Evolutionary conservation across 2,329 filamentous ascomycete species (phyloP), one percentile per base, ranked within the genome.

Genomic region (Lojkania enalia): DNA sequence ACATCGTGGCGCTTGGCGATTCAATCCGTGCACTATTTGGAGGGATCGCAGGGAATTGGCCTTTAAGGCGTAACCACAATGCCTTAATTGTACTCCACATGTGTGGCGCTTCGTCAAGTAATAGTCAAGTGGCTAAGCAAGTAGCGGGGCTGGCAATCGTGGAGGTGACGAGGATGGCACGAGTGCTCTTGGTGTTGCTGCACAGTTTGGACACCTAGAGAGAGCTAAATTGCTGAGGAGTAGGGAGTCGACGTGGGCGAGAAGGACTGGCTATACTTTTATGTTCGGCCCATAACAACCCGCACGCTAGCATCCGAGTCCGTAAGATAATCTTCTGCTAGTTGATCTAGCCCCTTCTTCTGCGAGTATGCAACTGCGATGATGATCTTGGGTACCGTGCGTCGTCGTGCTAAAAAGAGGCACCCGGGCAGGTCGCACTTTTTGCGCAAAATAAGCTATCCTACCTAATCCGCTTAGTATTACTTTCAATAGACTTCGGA

Each of bases 1-100:
- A 35, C 35, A 70, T 57, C 54, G 53, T 31, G 63, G 64, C 5
- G 63, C 60, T 35, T 71, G 68, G 68, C 45, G 60, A 25, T 71
- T 68, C 45, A 66, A 66, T 55, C 67, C 68, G 19, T 67, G 62
- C 37, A 64, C 58, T 7, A 51, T 57, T n/a, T 67, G 58, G 60
- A 60, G 64, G 31, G 53, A 65, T 49, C 61, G 39, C 4, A 54
- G 52, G 33, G 50, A 57, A 20, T 44, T 65, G 51, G 23, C 23
- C 23, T 27, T 27, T n/a, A 27, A 27, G 23, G 23, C n/a, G 23
- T 27, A 27, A n/a, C 7, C 23, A 27, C 23, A 27, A 27, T n/a
- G 7, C 23, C 23, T 27, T 27, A n/a, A 27, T 7, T 27, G 23
- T 27, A 27, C 23, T 27, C n/a, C 7, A 7, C 23, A 27, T n/a